A percentile compares a stretch with the other conserved stretches of the same genome.
These are phyloP conservation scores for Chamaecrista fasciculata DNA, from an alignment of 306 rosid species.

Conservation along the genomic window DNA sequence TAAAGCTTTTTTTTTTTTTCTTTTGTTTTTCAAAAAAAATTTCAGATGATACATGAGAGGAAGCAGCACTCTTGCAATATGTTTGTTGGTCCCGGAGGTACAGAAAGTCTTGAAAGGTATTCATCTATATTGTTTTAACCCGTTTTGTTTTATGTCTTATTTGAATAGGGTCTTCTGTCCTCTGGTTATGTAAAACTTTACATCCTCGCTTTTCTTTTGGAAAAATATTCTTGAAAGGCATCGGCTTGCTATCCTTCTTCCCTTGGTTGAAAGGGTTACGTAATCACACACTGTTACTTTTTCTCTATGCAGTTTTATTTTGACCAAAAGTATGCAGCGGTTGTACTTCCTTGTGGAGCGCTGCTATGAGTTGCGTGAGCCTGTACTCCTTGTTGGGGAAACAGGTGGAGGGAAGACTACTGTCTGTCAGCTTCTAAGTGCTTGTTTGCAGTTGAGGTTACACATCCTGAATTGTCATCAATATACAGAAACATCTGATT, in stretches of 20 bases:
- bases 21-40: no score
- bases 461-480: conserved; percentile 93
- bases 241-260: conserved; percentile 19
- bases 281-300: conserved; percentile 21
- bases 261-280: not conserved
- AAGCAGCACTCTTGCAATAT: conserved; percentile 37
- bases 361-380: conserved; percentile 69
- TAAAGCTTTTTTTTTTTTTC: conserved; percentile 7
- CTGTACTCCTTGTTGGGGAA: conserved; percentile 95
- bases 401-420: conserved; percentile 99
- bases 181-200: no score
- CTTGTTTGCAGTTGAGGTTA: conserved; percentile 55
- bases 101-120: conserved; percentile 51
- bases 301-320: conserved; percentile 48
- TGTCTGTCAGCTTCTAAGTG: conserved; percentile 83
- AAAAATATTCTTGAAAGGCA: no score
- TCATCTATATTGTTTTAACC: no score
- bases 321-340: conserved; percentile 78
- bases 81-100: conserved; percentile 33
- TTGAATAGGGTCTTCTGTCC: no score
- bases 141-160: no score
- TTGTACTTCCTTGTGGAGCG: conserved; percentile 79
- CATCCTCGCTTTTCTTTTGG: no score
- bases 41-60: conserved; percentile 40
- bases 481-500: conserved; percentile 92